Evolutionary conservation across 371 early-diverging fungal species (phyloP), one percentile per base, ranked within the genome.

Genomic region (Fennellomyces sp.): DNA sequence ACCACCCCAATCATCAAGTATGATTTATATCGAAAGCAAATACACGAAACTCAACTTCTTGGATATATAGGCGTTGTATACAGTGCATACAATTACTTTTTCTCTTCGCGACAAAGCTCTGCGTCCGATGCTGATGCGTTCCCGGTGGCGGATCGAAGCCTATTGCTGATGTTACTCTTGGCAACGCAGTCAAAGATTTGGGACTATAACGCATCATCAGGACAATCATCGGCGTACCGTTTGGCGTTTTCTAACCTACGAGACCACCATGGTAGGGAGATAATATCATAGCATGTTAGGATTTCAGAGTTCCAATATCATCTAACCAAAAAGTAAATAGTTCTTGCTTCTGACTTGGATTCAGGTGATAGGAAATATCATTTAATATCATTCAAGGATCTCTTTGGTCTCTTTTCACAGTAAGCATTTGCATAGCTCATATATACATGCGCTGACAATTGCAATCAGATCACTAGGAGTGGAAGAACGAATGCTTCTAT

Each of bases 11-110:
- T 71, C 87, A n/a, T 83, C 78, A 5, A 80, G 87, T 78, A 63
- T 50, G 65, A 15, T 52, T 27, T 26, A 52, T 19, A 11, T 10
- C 10, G 42, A 67, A 35, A 52, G 5, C 23, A 3, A 47, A 17
- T 6, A 11, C n/a, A 30, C 4, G 26, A n/a, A 56, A 17, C 15
- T 27, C 35, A 47, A 28, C 10, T 36, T 5, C 10, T 31, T 27
- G 25, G 3, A 31, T 52, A 17, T n/a, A 58, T 64, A 81, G 83
- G 83, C 48, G 58, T 88, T 54, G 85, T 89, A 0, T 88, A 82
- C 63, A 88, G 75, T 54, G 92, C 92, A 0, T 91, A 90, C 68
- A 84, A 74, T 33, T 90, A 87, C 53, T 65, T 90, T 19, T 91
- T 91, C 55, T 56, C 78, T 15, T 52, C 82, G 7, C 73, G 85